These are phyloP conservation scores for Blastomyces silverae DNA, from an alignment of 2,329 filamentous ascomycete genomes.

Conservation along the genomic window DNA sequence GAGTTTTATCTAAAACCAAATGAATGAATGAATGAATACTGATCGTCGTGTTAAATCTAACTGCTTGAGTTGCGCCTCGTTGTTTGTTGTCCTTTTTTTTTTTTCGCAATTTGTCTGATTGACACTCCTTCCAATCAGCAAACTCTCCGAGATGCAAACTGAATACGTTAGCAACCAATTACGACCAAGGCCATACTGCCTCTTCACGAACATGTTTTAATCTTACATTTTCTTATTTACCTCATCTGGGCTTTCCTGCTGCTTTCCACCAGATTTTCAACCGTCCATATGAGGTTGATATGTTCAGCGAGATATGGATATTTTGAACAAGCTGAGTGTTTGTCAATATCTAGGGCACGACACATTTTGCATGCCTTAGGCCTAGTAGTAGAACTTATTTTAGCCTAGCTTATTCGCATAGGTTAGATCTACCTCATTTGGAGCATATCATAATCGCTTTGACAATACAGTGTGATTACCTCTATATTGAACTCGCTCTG, in stretches of 20 bases:
- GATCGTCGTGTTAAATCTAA: not conserved
- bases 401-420: not conserved
- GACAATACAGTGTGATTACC: not conserved
- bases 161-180: not conserved
- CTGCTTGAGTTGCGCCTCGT: not conserved
- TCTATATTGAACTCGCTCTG: not conserved
- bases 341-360: not conserved
- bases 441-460: not conserved
- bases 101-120: not conserved
- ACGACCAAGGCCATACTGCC: conserved; percentile 1
- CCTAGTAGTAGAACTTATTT: not conserved
- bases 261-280: not conserved
- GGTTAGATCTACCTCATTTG: not conserved
- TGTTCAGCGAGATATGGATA: not conserved
- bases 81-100: not conserved
- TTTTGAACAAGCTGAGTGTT: not conserved
- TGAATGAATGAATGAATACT: not conserved
- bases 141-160: not conserved
- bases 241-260: not conserved
- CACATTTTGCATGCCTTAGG: not conserved
- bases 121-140: not conserved
- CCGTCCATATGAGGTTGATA: not conserved
- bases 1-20: not conserved
- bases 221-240: not conserved
- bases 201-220: conserved; percentile 11